Evolutionary conservation across 345 rosid species (phyloP).

Genomic region (Mallotus nudiflorus): DNA sequence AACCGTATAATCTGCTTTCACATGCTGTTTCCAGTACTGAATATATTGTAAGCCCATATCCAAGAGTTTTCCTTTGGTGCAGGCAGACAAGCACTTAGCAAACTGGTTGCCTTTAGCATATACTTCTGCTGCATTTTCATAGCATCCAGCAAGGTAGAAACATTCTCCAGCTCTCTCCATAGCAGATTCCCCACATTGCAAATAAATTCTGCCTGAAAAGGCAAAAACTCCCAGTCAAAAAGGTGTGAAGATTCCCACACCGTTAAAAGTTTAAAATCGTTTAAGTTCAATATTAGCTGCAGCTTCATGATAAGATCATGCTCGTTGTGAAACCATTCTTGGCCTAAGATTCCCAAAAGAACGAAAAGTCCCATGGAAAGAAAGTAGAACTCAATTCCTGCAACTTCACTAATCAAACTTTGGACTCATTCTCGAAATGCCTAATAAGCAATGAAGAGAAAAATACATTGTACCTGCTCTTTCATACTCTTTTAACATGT

Average conservation of each 20-base stretch:
- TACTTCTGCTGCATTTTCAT: slow-evolving; percentile 38
- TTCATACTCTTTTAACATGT: slow-evolving; percentile 38
- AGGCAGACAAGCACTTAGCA: slow-evolving; percentile 37
- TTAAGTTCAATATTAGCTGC: too few relatives aligned
- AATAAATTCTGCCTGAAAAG: slow-evolving; percentile 37
- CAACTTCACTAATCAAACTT: too few relatives aligned
- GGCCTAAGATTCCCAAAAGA: too few relatives aligned
- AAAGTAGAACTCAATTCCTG: too few relatives aligned
- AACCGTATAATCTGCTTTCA: slow-evolving; percentile 2
- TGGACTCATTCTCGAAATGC: too few relatives aligned
- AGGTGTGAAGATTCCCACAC: too few relatives aligned
- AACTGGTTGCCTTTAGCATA: slow-evolving; percentile 37
- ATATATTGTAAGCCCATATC: slow-evolving; percentile 41
- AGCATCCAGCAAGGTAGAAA: slow-evolving; percentile 35
- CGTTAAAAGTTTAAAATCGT: too few relatives aligned
- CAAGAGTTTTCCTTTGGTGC: slow-evolving; percentile 41
- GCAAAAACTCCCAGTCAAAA: background rate
- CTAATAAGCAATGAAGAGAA: background rate
- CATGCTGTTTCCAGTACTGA: slow-evolving; percentile 35
- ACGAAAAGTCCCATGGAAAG: too few relatives aligned
- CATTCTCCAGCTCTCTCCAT: slow-evolving; percentile 48
- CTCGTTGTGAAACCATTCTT: too few relatives aligned
- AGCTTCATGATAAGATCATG: too few relatives aligned
- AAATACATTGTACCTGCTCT: slow-evolving; percentile 34
- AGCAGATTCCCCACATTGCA: slow-evolving; percentile 41